Conservation (phyloP, 495 filamentous ascomycete genomes). For the Daldinia decipiens region DNA sequence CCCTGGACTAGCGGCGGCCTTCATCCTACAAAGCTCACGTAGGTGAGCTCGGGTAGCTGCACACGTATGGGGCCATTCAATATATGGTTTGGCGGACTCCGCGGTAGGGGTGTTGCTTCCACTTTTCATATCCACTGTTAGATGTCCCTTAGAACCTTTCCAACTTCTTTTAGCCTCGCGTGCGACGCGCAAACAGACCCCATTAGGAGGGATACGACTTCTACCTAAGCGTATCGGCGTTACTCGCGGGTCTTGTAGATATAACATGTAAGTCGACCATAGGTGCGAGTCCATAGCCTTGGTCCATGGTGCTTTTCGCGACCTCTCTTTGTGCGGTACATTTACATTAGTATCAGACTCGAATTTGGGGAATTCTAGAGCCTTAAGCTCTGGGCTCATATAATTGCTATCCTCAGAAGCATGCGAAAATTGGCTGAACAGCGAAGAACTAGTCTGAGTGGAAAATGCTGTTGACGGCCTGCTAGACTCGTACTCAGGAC, state of each 20-base stretch:
- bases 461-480: slow-evolving; percentile 61
- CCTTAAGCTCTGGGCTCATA: slow-evolving; percentile 56
- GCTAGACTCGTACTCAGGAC: slow-evolving; percentile 61
- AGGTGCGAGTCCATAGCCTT: slow-evolving; percentile 91
- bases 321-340: slow-evolving; percentile 40
- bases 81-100: slow-evolving; percentile 54
- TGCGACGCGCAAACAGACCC: slow-evolving; percentile 88
- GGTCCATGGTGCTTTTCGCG: slow-evolving; percentile 73
- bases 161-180: slow-evolving; percentile 86
- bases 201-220: slow-evolving; percentile 85
- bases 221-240: slow-evolving; percentile 94
- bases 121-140: slow-evolving; percentile 58
- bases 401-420: slow-evolving; percentile 59
- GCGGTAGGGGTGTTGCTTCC: slow-evolving; percentile 75
- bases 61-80: slow-evolving; percentile 84
- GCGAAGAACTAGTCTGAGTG: slow-evolving; percentile 59
- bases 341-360: slow-evolving; percentile 19
- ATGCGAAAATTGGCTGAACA: slow-evolving; percentile 60
- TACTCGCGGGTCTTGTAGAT: slow-evolving; percentile 89
- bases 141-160: slow-evolving; percentile 66
- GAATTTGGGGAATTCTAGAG: slow-evolving; percentile 42
- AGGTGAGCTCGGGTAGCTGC: slow-evolving; percentile 81
- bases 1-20: slow-evolving; percentile 66
- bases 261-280: slow-evolving; percentile 89
- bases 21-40: slow-evolving; percentile 82